Base-by-base conservation (phyloP, 2,329 filamentous ascomycete genomes). In the Fusarium coffeatum region DNA sequence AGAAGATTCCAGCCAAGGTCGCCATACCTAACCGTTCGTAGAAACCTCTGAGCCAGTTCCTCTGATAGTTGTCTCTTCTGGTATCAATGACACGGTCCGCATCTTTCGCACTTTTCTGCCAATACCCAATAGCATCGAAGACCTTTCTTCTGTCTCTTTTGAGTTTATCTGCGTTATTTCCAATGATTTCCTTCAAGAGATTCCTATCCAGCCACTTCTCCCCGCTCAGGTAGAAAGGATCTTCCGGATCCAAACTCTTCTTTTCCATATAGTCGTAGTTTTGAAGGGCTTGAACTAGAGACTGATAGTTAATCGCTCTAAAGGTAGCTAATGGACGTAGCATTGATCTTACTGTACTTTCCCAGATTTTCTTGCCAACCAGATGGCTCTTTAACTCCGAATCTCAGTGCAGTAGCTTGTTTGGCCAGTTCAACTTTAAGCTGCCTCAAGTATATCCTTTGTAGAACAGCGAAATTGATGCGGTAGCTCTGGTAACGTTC, bases 161-260 rank as follows among this genome's bases (percentile, higher is more conserved):
- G n/a, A n/a, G 30, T 1, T 4, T 16, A 0, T 4, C 8, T 16
- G 8, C 30, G 0, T 9, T 34, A 1, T 16, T 9, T 3, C 30
- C 30, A 1, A 34, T 0, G 4, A 16, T 34, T 2, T 5, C 1
- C 2, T 0, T 1, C 0, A 34, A 1, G 9, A 34, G 15, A 3
- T 34, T 34, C 15, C 30, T 34, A 3, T 59, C 55, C 15, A 42
- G 23, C 22, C 45, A 55, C 8, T 28, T 59, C 27, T 58, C 55
- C 3, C 48, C 48, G 4, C 34, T 22, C 8, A 58, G 12, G 8
- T 43, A 58, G n/a, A 58, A 58, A 0, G 55, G 55, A 5, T 58
- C 48, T 2, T 58, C 48, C 11, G 48, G 9, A 2, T 15, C 18
- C 1, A 54, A 6, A 11, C 48, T 55, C 32, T 20, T 16, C 2